phyloP scores from a whole-genome alignment of 202 grass and related monocot genomes.

The Zoysia matrella region DNA sequence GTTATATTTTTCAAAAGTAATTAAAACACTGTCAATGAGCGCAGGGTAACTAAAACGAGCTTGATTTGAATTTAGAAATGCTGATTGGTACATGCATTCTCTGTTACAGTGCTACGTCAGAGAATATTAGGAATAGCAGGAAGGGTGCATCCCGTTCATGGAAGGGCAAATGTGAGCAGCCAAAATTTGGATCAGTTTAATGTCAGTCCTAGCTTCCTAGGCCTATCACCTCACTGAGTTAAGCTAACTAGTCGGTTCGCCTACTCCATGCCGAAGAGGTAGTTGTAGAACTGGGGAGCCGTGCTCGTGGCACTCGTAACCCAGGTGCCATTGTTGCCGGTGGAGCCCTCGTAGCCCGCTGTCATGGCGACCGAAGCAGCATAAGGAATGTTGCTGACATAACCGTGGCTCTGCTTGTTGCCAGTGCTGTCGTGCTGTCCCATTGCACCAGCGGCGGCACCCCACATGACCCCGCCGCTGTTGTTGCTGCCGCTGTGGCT shows the following conservation, averaged over 20 bases:
- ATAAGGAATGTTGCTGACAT: slow-evolving; percentile 66
- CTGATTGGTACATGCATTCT: slow-evolving; percentile 43
- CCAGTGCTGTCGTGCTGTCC: slow-evolving; percentile 39
- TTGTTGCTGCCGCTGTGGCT: slow-evolving; percentile 36
- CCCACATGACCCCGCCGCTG: slow-evolving; percentile 49
- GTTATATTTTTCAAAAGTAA: slow-evolving; percentile 8
- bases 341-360: slow-evolving; percentile 67
- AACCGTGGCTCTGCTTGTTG: slow-evolving; percentile 46
- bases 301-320: slow-evolving; percentile 55
- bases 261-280: slow-evolving; percentile 82
- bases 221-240: slow-evolving; percentile 54
- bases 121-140: slow-evolving; percentile 40
- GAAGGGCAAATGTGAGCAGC: not conserved
- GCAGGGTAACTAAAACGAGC: slow-evolving; percentile 38
- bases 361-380: slow-evolving; percentile 49
- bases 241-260: slow-evolving; percentile 30
- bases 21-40: not conserved
- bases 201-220: slow-evolving; percentile 80
- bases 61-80: slow-evolving; percentile 57
- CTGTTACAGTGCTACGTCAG: slow-evolving; percentile 46
- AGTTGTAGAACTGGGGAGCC: slow-evolving; percentile 73
- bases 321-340: slow-evolving; percentile 62
- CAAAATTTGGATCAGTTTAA: slow-evolving; percentile 54
- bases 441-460: slow-evolving; percentile 32
- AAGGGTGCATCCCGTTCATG: slow-evolving; percentile 38